These are phyloP conservation scores for Ceratocystis colombiana DNA, from an alignment of 2,329 filamentous ascomycete species.

Conservation along the genomic window DNA sequence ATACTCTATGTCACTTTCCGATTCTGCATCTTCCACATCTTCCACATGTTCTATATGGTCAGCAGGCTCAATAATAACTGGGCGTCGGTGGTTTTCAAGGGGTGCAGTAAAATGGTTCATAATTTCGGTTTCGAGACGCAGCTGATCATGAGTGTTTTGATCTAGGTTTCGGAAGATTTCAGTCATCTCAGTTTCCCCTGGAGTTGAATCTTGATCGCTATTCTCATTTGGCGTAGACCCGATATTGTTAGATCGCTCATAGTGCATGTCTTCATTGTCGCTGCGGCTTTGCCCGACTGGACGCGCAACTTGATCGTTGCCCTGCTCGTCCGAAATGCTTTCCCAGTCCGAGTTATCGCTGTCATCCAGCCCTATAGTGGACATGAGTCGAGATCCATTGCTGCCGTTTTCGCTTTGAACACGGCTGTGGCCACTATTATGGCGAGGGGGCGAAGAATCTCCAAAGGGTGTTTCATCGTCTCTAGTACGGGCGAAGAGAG, in stretches of 20 bases:
- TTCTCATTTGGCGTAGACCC: not conserved
- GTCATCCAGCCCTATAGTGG: constrained; percentile 3
- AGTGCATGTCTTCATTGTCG: constrained; percentile 9
- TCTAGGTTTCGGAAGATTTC: not conserved
- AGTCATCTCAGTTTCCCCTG: not conserved
- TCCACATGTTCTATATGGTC: constrained; percentile 23
- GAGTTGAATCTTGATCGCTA: not conserved
- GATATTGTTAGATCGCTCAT: constrained; percentile 10
- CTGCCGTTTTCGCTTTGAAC: constrained; percentile 7
- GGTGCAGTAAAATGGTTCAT: not conserved
- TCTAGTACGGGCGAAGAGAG: constrained; percentile 23
- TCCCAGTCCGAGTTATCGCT: constrained; percentile 21
- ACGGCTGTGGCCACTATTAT: constrained; percentile 16
- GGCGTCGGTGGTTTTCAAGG: not conserved
- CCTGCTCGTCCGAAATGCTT: constrained; percentile 18
- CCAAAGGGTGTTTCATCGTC: constrained; percentile 20
- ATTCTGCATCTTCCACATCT: constrained; percentile 18
- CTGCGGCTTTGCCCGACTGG: not conserved
- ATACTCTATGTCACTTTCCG: constrained; percentile 26
- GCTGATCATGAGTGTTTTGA: not conserved
- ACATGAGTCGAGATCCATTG: constrained; percentile 13
- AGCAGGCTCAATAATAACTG: constrained; percentile 2
- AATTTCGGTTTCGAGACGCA: not conserved
- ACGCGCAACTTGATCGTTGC: not conserved
- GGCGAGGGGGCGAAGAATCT: constrained; percentile 22